Evolutionary conservation across 768 basidiomycete genomes (phyloP), one percentile per base, ranked within the genome.

Genomic region (Omphalotus guepiniiformis): DNA sequence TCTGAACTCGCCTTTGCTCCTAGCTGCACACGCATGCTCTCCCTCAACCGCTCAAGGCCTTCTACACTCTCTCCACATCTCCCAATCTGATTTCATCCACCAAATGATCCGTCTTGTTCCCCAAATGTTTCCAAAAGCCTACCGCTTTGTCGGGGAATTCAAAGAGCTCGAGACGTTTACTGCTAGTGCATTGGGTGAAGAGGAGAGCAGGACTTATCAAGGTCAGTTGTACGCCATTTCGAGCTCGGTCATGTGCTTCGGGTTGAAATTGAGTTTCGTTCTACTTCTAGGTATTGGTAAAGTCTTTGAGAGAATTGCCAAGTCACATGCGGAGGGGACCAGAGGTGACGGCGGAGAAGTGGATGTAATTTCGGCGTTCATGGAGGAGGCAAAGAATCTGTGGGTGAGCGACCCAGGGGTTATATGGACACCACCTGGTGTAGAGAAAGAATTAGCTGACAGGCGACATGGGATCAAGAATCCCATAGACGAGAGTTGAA

Each of bases 81-180:
- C 72, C 9, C 68, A 72, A 48, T 64, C 70, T 0, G 40, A 29
- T 7, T 42, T 66, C 7, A 58, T 76, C 2, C 53, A 69, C 48
- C 61, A 60, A 3, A 52, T 71, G 41, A 58, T 61, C 2, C 55
- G 50, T 28, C 36, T 51, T 5, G 48, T 75, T 19, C 70, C 69
- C 1, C 42, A 54, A 19, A 70, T 72, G 68, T 54, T 71, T 3
- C 70, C 67, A 4, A 79, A 76, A 40, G 70, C 72, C 2, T 76
- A 79, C 48, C 66, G 76, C 42, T 77, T 68, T 64, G 65, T 71
- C 25, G 69, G 64, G 37, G 75, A 78, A 63, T 76, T 76, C 75
- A 65, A 72, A 35, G 77, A 79, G 56, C 73, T 79, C 25, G 67
- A 64, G 3, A 59, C 59, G 2, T 78, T 76, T 47, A 68, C 75